Percentiles rank a stretch among this genome's conserved stretches.
Evolutionary conservation across 768 basidiomycete genomes (phyloP).

Genomic region (Chalciporus pseudorubinellus): DNA sequence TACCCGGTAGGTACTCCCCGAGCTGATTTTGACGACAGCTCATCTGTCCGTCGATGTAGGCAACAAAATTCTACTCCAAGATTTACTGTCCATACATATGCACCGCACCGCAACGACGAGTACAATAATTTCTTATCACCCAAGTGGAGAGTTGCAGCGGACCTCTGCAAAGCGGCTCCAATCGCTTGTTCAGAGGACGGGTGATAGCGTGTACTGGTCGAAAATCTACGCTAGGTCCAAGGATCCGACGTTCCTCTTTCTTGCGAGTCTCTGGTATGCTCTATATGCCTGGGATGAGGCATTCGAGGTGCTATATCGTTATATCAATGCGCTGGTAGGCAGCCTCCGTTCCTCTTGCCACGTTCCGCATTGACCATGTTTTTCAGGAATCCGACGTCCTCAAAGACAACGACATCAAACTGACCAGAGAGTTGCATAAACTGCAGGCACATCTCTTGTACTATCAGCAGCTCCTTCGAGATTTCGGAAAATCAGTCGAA

Average conservation of each 20-base stretch:
- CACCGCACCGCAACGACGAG: slow-evolving; percentile 31
- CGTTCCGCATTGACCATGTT: background rate
- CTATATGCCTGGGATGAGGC: slow-evolving; percentile 64
- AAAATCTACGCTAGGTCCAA: slow-evolving; percentile 28
- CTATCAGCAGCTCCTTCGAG: slow-evolving; percentile 51
- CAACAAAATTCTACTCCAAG: slow-evolving; percentile 31
- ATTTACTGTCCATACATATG: slow-evolving; percentile 56
- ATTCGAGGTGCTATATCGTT: slow-evolving; percentile 47
- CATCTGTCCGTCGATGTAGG: slow-evolving; percentile 8
- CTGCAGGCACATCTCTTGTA: slow-evolving; percentile 59
- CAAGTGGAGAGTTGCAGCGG: slow-evolving; percentile 15
- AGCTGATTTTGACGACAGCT: background rate
- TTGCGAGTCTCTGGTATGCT: slow-evolving; percentile 56
- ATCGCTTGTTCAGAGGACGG: slow-evolving; percentile 27
- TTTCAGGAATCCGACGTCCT: slow-evolving; percentile 48
- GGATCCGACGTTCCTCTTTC: slow-evolving; percentile 56
- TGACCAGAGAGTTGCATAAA: slow-evolving; percentile 56
- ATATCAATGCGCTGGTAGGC: slow-evolving; percentile 50
- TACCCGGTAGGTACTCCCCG: slow-evolving; percentile 27
- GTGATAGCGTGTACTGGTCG: slow-evolving; percentile 35
- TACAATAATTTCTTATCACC: slow-evolving; percentile 34
- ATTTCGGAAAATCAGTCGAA: slow-evolving; percentile 48
- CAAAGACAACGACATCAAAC: slow-evolving; percentile 35
- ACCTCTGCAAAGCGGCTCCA: slow-evolving; percentile 32
- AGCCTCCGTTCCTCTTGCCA: background rate